A percentile compares a stretch with the other conserved stretches of the same genome.
Evolutionary conservation across 176 grass and related monocot species (phyloP).

Genomic region (Otatea glauca): DNA sequence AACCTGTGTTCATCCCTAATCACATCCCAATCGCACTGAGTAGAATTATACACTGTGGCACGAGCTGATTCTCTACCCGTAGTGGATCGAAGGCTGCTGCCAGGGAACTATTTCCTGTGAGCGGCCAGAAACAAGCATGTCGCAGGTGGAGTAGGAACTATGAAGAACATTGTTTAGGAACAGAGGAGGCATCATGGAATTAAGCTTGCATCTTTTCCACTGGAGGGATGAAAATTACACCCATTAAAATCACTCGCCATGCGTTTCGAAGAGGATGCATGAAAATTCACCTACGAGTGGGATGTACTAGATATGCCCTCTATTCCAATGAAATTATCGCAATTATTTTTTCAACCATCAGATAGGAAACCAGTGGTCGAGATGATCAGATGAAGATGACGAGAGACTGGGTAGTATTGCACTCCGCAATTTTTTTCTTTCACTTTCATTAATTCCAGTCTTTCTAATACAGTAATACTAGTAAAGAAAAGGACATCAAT

Average conservation of each 20-base stretch:
- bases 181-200: neutral
- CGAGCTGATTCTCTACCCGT: neutral
- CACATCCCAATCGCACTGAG: neutral
- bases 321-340: neutral
- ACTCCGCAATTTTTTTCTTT: neutral
- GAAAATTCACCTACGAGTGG: too few relatives aligned
- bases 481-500: neutral
- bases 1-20: neutral
- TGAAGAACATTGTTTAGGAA: slow-evolving; percentile 29
- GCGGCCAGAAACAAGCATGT: slow-evolving; percentile 28
- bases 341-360: neutral
- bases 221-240: neutral
- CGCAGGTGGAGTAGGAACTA: neutral
- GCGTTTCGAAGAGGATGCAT: too few relatives aligned
- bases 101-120: slow-evolving; percentile 9
- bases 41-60: neutral
- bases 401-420: too few relatives aligned
- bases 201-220: slow-evolving; percentile 5
- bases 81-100: slow-evolving; percentile 25
- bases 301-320: too few relatives aligned
- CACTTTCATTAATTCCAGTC: neutral
- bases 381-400: too few relatives aligned
- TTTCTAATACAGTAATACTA: neutral
- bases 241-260: neutral
- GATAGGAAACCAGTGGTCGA: neutral